Percentiles rank a stretch among this genome's conserved stretches.
Evolutionary conservation across 345 rosid genomes (phyloP).

Genomic region (Eucalyptus curtisii): DNA sequence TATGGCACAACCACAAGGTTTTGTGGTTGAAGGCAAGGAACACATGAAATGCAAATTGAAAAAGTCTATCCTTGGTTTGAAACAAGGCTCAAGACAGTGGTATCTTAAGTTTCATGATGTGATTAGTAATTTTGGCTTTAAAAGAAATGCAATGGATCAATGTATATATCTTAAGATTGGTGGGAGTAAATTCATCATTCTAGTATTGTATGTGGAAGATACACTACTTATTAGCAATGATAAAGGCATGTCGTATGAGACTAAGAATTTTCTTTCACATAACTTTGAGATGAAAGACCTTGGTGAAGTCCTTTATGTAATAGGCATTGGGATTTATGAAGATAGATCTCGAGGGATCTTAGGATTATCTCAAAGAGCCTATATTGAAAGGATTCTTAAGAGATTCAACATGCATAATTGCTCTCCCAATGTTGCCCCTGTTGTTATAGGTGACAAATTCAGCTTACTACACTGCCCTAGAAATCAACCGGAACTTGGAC

Average conservation of each 20-base stretch:
- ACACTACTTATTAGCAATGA: background rate
- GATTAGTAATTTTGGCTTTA: background rate
- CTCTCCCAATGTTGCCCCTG: background rate
- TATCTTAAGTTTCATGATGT: background rate
- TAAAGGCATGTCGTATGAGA: background rate
- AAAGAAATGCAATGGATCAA: background rate
- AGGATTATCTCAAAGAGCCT: background rate
- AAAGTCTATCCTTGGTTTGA: background rate
- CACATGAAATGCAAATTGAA: background rate
- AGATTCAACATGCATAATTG: background rate
- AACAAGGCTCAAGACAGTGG: background rate
- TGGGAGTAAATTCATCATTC: background rate
- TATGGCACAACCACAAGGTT: constrained; percentile 12
- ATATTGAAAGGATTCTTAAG: background rate
- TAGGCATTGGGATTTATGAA: background rate
- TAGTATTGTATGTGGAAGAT: background rate
- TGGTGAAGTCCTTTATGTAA: background rate
- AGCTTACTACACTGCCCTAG: background rate
- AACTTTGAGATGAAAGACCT: background rate
- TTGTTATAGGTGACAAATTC: background rate
- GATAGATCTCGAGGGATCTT: background rate
- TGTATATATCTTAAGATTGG: background rate
- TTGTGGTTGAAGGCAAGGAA: background rate
- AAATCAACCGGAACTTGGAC: background rate
- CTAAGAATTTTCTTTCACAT: background rate